Conservation (phyloP, 768 basidiomycete genomes). For the Austroboletus eburneus region DNA sequence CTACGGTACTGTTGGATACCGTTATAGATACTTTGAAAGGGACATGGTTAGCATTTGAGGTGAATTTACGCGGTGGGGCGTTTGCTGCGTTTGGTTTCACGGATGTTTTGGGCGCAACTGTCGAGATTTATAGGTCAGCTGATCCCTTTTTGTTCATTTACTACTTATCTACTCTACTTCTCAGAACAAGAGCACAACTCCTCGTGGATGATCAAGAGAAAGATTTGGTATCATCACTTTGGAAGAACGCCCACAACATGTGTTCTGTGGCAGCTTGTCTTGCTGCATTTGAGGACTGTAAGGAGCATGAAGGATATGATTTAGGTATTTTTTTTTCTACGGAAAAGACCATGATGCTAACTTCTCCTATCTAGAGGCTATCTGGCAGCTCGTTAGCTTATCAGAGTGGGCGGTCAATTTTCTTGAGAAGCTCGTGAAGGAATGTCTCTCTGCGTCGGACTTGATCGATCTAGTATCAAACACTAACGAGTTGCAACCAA, state of each 20-base stretch:
- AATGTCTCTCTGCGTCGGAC: conserved; percentile 38
- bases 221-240: conserved; percentile 42
- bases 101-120: conserved; percentile 49
- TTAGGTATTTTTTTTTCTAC: conserved; percentile 41
- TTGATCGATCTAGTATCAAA: conserved; percentile 11
- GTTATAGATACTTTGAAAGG: conserved; percentile 46
- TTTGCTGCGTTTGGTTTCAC: conserved; percentile 36
- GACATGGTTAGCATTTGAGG: conserved; percentile 44
- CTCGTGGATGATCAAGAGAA: conserved; percentile 33
- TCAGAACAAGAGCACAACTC: conserved; percentile 32
- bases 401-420: conserved; percentile 60
- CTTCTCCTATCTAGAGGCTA: conserved; percentile 44
- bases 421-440: conserved; percentile 58
- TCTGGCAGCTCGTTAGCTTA: conserved; percentile 68
- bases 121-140: conserved; percentile 35
- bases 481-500: conserved; percentile 14
- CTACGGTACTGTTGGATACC: conserved; percentile 38
- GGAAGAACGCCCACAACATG: conserved; percentile 62
- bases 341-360: conserved; percentile 5
- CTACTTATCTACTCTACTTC: conserved; percentile 4
- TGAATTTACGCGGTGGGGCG: conserved; percentile 35
- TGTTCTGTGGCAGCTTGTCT: conserved; percentile 59
- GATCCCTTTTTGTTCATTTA: not conserved
- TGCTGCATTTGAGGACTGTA: conserved; percentile 64
- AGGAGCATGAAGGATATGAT: conserved; percentile 57